Base-by-base conservation (phyloP, 257 asterid genomes). In the Petrea volubilis region DNA sequence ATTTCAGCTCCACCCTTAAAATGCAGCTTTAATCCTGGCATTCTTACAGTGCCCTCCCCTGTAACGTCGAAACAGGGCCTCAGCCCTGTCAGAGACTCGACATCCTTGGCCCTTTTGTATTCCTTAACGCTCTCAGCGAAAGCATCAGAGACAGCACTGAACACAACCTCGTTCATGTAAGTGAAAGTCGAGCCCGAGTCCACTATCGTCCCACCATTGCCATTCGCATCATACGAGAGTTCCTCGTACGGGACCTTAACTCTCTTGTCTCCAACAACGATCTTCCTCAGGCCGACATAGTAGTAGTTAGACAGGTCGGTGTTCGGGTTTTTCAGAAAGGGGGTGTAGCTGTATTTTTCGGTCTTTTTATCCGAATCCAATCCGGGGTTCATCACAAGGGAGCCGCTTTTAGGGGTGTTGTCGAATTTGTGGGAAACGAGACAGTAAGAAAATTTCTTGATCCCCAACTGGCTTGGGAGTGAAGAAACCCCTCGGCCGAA, bases 151-250 rank as follows among this genome's bases (percentile, higher is more conserved):
- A 90, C 86, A 3, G 53, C 69, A 18, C 77, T 64, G n/a, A 82
- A 85, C 20, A 89, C 72, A 0, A 68, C 81, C 62, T 71, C 65
- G 8, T 64, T 84, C 87, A 87, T 78, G 78, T 76, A 88, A 1
- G 96, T 88, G 31, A 85, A 87, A 0, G 96, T 88, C 5, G 98
- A 75, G 5, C 98, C 98, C 0, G 98, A 93, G 78, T 93, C 98
- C 0, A 93, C 95, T 12, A 93, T 87, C 0, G 98, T 81, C 77
- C 98, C 97, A 2, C 96, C 92, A 43, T 87, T 84, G 18, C 97
- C 98, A 17, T 70, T 64, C 0, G 83, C 56, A 68, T 85, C 90
- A 1, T 87, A 89, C 0, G 65, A 51, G 61, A 85, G 44, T 60
- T 85, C 61, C 65, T 81, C 70, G 70, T 85, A 60, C 0, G 88